Base-by-base conservation (phyloP, 257 asterid genomes). In the Jasminum sambac region DNA sequence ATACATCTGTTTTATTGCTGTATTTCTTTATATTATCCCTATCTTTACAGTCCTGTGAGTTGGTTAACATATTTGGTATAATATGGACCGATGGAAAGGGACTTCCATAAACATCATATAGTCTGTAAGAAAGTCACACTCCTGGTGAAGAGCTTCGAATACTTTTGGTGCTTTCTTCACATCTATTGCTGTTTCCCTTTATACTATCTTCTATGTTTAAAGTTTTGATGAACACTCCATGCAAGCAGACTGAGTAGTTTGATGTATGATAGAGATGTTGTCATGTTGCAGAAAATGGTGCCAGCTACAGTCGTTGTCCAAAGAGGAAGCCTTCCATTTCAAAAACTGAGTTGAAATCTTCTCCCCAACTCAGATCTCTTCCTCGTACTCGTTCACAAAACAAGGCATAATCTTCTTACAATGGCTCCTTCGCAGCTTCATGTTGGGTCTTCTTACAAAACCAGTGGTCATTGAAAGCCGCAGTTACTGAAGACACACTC, bases 341-440 rank as follows among this genome's bases (percentile, higher is more conserved):
- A 30, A 75, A 64, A 72, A 72, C 68, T 55, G 77, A 68, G 43
- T 64, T 72, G 7, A 80, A 77, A 34, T 68, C 34, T 71, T 84
- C 89, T 59, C 77, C 78, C 55, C 78, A 82, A 64, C 84, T 80
- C 74, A 73, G 68, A 61, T 39, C 5, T 57, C 78, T 70, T 42
- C 72, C 42, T 6, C 26, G 67, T 64, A 69, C 76, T 55, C 72
- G 59, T 25, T 65, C 72, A 61, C 76, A 64, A 34, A 59, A 23
- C 40, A 71, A 43, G 55, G 55, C 63, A 17, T 76, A 70, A 66
- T 65, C 59, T 57, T 39, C 61, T 55, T 19, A 21, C 14, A 19
- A 21, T 55, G 61, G 13, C 61, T 55, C 34, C 61, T 55, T 34
- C 62, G 34, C 34, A 6, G 25, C 12, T 50, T n/a, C 25, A 17